A percentile compares a stretch with the other conserved stretches of the same genome.
Evolutionary conservation across 306 rosid genomes (phyloP).

Genomic region (Carpinus fangiana): DNA sequence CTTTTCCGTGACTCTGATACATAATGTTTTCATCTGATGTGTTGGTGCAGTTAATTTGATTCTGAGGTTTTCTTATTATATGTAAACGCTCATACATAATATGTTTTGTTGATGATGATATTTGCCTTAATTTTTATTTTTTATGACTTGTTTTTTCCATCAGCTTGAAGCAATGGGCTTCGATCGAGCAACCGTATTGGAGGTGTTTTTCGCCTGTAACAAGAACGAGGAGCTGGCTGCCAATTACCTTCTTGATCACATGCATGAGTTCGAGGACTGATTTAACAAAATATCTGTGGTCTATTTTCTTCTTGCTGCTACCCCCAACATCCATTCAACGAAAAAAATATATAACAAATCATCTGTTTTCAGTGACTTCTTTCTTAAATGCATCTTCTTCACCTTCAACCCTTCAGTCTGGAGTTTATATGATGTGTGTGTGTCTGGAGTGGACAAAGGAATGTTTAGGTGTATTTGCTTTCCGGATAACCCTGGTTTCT

Average conservation of each 20-base stretch:
- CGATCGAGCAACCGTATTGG: constrained; percentile 75
- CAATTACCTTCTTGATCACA: constrained; percentile 88
- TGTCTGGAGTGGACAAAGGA: not conserved
- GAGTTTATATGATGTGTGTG: not conserved
- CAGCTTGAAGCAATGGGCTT: constrained; percentile 98
- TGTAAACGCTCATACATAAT: not conserved
- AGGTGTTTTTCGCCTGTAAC: constrained; percentile 89
- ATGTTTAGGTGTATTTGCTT: not conserved
- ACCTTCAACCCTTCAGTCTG: constrained; percentile 11
- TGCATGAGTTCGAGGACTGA: constrained; percentile 82
- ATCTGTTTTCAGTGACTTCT: constrained; percentile 23
- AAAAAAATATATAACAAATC: constrained; percentile 3
- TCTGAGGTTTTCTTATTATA: not conserved
- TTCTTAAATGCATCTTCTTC: constrained; percentile 16
- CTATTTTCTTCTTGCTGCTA: not conserved
- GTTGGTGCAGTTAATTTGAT: no score
- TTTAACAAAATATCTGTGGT: constrained; percentile 4
- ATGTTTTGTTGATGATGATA: not conserved
- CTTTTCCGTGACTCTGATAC: no score
- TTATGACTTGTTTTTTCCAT: not conserved
- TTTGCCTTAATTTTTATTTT: not conserved
- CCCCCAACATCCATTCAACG: not conserved
- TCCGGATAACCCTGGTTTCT: not conserved
- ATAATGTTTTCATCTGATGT: no score
- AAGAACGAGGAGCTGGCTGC: constrained; percentile 93